Evolutionary conservation across 306 rosid species (phyloP).

Genomic region (Medicago truncatula): MtrunA17r5.0-ANR NC_053042.1:27610501-27611000

Average conservation of each 20-base stretch:
- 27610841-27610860: too few species aligned
- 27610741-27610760: background rate
- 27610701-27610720: conserved; percentile 14
- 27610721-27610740: conserved; percentile 17
- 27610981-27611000: background rate
- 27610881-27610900: too few species aligned
- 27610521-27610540: conserved; percentile 56
- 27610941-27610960: too few species aligned
- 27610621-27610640: conserved; percentile 86
- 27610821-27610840: too few species aligned
- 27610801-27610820: too few species aligned
- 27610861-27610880: too few species aligned
- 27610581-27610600: conserved; percentile 62
- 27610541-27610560: conserved; percentile 69
- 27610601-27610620: conserved; percentile 89
- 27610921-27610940: too few species aligned
- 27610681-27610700: conserved; percentile 23
- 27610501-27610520: conserved; percentile 18
- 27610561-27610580: conserved; percentile 91
- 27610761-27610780: conserved; percentile 2
- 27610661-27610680: conserved; percentile 40
- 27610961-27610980: background rate
- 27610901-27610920: too few species aligned
- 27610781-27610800: too few species aligned
- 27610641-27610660: conserved; percentile 79